Conservation (phyloP, 2,329 filamentous ascomycete species). For the Didymella sp. region DNA sequence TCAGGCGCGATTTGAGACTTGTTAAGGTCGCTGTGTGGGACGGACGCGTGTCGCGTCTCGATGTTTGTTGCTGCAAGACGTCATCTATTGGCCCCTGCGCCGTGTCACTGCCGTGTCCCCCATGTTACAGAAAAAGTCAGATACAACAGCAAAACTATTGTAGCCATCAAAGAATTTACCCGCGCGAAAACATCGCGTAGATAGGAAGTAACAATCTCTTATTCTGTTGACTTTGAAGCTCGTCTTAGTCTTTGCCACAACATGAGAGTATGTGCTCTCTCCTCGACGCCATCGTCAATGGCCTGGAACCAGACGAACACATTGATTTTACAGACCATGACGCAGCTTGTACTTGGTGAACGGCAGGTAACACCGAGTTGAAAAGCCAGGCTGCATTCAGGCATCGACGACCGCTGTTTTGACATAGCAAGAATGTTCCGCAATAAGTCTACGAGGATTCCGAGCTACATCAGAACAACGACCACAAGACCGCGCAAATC, state of each 20-base stretch:
- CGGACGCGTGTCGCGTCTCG: background rate
- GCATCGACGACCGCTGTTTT: background rate
- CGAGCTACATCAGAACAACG: background rate
- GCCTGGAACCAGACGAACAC: background rate
- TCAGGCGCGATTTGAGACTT: background rate
- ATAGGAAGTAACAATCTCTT: background rate
- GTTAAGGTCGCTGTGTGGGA: background rate
- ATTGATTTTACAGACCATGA: background rate
- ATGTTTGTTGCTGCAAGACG: background rate
- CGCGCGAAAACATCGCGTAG: too few species aligned
- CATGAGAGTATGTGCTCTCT: background rate
- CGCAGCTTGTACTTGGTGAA: background rate
- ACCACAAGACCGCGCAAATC: background rate
- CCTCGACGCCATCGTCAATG: background rate
- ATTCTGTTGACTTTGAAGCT: background rate
- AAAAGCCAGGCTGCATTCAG: background rate
- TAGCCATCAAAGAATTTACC: too few species aligned
- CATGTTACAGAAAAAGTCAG: background rate
- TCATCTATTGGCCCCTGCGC: background rate
- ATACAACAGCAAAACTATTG: background rate
- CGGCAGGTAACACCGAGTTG: background rate
- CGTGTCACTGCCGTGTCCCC: background rate
- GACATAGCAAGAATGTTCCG: background rate
- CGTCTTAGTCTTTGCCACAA: background rate
- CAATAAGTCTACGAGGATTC: background rate